These are phyloP conservation scores for Sporothrix dimorphospora DNA, from an alignment of 2,329 filamentous ascomycete genomes.

Conservation along the genomic window DNA sequence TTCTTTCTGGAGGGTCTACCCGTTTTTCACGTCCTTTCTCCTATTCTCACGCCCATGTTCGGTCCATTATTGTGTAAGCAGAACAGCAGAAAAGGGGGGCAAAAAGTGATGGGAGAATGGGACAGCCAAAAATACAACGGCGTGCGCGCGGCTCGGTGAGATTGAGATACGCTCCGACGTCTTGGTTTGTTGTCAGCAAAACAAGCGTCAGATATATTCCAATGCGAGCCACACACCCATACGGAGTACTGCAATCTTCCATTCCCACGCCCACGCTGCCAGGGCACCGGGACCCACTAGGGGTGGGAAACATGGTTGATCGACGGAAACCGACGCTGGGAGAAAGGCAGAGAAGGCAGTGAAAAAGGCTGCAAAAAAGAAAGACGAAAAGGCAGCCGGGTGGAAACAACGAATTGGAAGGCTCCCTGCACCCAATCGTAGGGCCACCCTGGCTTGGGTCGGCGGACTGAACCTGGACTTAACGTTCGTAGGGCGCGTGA, in stretches of 20 bases:
- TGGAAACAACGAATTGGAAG: background rate
- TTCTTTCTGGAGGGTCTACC: too few relatives aligned
- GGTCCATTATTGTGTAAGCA: slow-evolving; percentile 17
- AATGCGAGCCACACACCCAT: background rate
- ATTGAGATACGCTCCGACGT: slow-evolving; percentile 10
- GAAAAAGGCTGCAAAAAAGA: background rate
- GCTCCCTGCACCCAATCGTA: background rate
- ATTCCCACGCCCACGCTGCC: background rate
- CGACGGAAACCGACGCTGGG: background rate
- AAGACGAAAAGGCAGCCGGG: background rate
- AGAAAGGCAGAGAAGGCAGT: background rate
- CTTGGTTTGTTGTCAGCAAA: background rate
- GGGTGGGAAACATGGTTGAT: background rate
- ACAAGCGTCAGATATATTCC: background rate
- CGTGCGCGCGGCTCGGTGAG: slow-evolving; percentile 6
- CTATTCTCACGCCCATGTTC: slow-evolving; percentile 13
- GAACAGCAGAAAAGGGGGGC: background rate
- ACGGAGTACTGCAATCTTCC: background rate
- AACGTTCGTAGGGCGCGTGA: background rate
- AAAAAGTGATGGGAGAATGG: too few relatives aligned
- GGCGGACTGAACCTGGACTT: slow-evolving; percentile 9
- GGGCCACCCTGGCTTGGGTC: background rate
- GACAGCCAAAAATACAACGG: background rate
- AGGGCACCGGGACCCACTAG: background rate
- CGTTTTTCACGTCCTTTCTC: background rate